Evolutionary conservation across 345 rosid species (phyloP).

Genomic region (Camelina laxa): DNA sequence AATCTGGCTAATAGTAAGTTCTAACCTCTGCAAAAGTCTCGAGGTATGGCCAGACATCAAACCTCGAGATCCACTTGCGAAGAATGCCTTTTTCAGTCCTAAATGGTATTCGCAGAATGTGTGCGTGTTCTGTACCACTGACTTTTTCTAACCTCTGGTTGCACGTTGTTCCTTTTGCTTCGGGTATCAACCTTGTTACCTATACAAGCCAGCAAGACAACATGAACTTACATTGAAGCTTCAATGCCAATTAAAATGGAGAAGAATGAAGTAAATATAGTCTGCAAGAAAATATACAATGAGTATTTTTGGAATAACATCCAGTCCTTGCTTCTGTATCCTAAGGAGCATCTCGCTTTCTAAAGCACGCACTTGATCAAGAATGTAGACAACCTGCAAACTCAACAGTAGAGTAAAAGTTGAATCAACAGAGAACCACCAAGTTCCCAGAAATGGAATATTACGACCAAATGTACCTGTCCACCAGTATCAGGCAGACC

Average conservation of each 20-base stretch:
- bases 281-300: conserved; percentile 43
- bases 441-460: not conserved
- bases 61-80: conserved; percentile 63
- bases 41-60: conserved; percentile 60
- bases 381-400: conserved; percentile 59
- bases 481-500: conserved; percentile 74
- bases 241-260: not conserved
- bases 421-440: not conserved
- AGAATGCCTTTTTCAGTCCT: conserved; percentile 57
- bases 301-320: conserved; percentile 55
- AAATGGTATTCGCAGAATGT: conserved; percentile 58
- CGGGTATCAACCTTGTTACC: conserved; percentile 59
- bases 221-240: not conserved
- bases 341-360: conserved; percentile 67
- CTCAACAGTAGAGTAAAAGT: not conserved
- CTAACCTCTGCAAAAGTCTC: conserved; percentile 63
- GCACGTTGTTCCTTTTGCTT: conserved; percentile 60
- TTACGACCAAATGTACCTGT: conserved; percentile 45
- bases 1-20: not conserved
- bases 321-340: conserved; percentile 58
- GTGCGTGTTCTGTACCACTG: conserved; percentile 55
- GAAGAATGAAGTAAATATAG: not conserved
- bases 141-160: conserved; percentile 60
- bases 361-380: conserved; percentile 72
- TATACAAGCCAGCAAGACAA: conserved; percentile 10